Conservation (phyloP, 805 yeast species). For the Peterozyma toletana region DNA sequence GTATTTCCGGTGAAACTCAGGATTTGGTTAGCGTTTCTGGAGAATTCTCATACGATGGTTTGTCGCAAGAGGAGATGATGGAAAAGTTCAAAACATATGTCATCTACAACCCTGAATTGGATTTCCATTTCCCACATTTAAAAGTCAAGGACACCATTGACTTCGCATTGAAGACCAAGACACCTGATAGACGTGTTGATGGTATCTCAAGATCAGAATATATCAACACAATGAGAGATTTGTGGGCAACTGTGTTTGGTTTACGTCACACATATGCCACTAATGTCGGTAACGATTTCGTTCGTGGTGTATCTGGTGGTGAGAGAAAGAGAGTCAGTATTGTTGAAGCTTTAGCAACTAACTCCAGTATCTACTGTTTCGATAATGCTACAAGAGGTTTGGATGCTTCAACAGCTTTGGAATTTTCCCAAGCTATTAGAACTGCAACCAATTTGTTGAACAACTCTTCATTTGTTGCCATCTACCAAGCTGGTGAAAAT, state of each 20-base stretch:
- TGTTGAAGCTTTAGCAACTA: constrained; percentile 63
- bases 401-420: constrained; percentile 71
- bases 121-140: constrained; percentile 42
- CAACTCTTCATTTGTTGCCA: constrained; percentile 55
- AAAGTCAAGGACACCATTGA: constrained; percentile 44
- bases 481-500: constrained; percentile 59
- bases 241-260: constrained; percentile 41
- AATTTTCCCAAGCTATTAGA: constrained; percentile 58
- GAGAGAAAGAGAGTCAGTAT: constrained; percentile 74
- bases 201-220: constrained; percentile 25
- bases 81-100: constrained; percentile 32
- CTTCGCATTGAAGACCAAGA: constrained; percentile 41
- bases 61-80: constrained; percentile 36
- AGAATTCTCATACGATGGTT: constrained; percentile 35
- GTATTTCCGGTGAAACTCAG: constrained; percentile 28
- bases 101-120: constrained; percentile 43
- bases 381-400: constrained; percentile 78
- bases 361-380: constrained; percentile 57
- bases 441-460: constrained; percentile 44
- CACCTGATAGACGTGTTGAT: constrained; percentile 35
- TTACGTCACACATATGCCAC: constrained; percentile 40
- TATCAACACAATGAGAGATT: constrained; percentile 27
- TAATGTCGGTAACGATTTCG: constrained; percentile 26
- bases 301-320: constrained; percentile 74
- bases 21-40: constrained; percentile 25